Base-by-base conservation (phyloP, 2,329 filamentous ascomycete species). In the Colletotrichum sp. region DNA sequence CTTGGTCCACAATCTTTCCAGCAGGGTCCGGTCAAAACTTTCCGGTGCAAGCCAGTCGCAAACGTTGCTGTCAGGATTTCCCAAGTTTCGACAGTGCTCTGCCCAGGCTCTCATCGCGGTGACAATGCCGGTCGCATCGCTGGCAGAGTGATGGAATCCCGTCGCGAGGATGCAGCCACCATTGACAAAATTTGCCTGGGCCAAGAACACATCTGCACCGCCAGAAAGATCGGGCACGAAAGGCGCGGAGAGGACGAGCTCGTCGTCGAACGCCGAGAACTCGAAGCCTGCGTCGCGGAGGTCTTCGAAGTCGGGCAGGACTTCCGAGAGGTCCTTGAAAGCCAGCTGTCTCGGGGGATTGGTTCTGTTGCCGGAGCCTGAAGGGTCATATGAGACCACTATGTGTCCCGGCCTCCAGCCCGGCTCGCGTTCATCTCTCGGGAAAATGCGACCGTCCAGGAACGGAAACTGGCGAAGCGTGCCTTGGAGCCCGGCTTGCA, bases 381-480 rank as follows among this genome's bases (percentile, higher is more conserved):
- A 15, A 78, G 80, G 34, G 79, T 78, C 12, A 79, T 78, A 62
- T 78, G 77, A 72, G 44, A 68, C 44, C 1, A 71, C 36, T 1
- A 80, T 72, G 57, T 84, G 79, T 15, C 82, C 83, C 12, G 80
- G 79, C 21, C 59, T 78, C 69, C 81, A 80, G 6, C 81, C 83
- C 10, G 81, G 78, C 28, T 83, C 80, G 12, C 81, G 71, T 36
- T 82, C 77, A 8, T 82, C 81, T 10, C 78, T 76, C 9, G 73
- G 68, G 8, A 85, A 85, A 65, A 87, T 79, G 44, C 81, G 83
- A n/a, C 85, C 85, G 1, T 79, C 79, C 0, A 87, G 81, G 18
- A 80, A 83, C 7, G 85, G 84, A 15, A 86, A 83, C 69, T 85
- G 72, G 2, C 83, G 79, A 4, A 86, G 78, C 5, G 83, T 83